Conservation (phyloP, 805 yeast species). For the Yarrowia hollandica region DNA sequence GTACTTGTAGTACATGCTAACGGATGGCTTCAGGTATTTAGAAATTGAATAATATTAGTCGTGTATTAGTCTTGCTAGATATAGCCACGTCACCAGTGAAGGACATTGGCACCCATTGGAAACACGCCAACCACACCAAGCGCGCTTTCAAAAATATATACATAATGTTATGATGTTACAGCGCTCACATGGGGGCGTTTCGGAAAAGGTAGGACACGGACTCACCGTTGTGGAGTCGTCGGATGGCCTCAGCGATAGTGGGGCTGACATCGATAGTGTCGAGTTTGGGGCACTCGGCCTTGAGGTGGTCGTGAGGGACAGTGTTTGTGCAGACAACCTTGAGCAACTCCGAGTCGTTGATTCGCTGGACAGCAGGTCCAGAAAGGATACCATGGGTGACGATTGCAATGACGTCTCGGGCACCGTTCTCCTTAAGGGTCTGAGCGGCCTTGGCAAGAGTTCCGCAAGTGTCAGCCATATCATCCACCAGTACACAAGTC, state of each 20-base stretch:
- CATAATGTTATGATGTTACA: neutral
- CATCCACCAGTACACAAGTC: conserved; percentile 85
- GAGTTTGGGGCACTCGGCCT: conserved; percentile 61
- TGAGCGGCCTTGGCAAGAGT: conserved; percentile 95
- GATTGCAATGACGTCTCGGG: conserved; percentile 82
- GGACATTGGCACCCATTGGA: neutral
- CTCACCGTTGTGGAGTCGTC: conserved; percentile 96
- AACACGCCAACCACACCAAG: neutral
- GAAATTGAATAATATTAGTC: conserved; percentile 1
- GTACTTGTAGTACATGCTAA: no score
- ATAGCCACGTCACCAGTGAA: neutral
- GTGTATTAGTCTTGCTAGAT: conserved; percentile 18
- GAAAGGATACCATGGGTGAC: conserved; percentile 95
- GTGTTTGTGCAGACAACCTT: conserved; percentile 90
- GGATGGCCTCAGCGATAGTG: conserved; percentile 86
- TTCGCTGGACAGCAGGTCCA: conserved; percentile 74
- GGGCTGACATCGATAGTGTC: conserved; percentile 83
- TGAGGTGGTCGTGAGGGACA: conserved; percentile 73
- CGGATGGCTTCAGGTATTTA: no score
- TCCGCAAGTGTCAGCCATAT: conserved; percentile 99
- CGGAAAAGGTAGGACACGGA: conserved; percentile 84
- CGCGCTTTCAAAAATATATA: conserved; percentile 3
- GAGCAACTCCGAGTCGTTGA: conserved; percentile 65
- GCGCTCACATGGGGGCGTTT: conserved; percentile 51
- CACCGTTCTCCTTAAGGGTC: conserved; percentile 74